These are phyloP conservation scores for Fusarium tjaetaba DNA, from an alignment of 2,329 filamentous ascomycete genomes.

Conservation along the genomic window DNA sequence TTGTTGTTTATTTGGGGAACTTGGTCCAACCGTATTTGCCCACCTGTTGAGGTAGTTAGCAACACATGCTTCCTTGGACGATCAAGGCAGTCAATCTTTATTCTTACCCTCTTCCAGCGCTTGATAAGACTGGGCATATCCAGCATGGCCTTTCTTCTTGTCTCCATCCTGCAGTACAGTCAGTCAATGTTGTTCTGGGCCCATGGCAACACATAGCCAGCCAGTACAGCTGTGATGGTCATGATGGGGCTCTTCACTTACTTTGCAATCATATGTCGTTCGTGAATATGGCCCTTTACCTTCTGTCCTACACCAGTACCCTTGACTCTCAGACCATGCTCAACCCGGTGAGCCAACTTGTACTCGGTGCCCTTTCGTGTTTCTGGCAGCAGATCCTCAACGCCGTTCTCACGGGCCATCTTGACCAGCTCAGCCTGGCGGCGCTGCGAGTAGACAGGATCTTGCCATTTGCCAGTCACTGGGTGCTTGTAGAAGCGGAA, in stretches of 20 bases:
- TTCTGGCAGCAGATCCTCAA: slow-evolving; percentile 82
- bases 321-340: slow-evolving; percentile 85
- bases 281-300: slow-evolving; percentile 96
- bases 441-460: slow-evolving; percentile 83
- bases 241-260: slow-evolving; percentile 53
- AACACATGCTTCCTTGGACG: slow-evolving; percentile 3
- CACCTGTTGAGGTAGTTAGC: slow-evolving; percentile 56
- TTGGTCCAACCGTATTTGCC: slow-evolving; percentile 66
- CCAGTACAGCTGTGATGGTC: neutral
- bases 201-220: neutral
- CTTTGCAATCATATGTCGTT: slow-evolving; percentile 83
- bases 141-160: slow-evolving; percentile 90
- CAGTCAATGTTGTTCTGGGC: slow-evolving; percentile 18
- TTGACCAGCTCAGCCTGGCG: slow-evolving; percentile 93
- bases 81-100: neutral
- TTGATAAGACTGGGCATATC: slow-evolving; percentile 93
- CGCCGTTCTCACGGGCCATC: slow-evolving; percentile 79
- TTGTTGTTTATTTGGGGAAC: slow-evolving; percentile 62
- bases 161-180: slow-evolving; percentile 72
- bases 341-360: slow-evolving; percentile 75
- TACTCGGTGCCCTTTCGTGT: slow-evolving; percentile 79
- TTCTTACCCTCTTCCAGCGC: slow-evolving; percentile 85
- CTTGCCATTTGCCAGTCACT: slow-evolving; percentile 82
- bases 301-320: slow-evolving; percentile 91
- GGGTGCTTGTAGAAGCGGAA: slow-evolving; percentile 85